A percentile compares a stretch with the other conserved stretches of the same genome.
phyloP scores from a whole-genome alignment of 116 monocot genomes.

The Dioscorea cayenensis region DNA sequence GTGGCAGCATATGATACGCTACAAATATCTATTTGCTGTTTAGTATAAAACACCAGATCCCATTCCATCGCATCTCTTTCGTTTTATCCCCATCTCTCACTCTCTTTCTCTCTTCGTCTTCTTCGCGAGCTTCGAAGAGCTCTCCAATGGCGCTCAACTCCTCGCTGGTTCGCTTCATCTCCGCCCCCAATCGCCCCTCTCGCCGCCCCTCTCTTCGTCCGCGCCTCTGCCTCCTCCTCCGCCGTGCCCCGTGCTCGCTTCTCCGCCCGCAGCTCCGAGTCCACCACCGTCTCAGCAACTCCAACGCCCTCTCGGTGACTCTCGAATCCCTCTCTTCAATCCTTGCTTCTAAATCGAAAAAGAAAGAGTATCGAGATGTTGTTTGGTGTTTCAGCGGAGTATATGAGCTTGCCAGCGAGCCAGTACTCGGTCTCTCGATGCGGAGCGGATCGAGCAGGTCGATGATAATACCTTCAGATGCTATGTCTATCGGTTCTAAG shows the following conservation, averaged over 20 bases:
- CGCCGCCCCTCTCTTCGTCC: conserved; percentile 7
- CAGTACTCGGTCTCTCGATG: conserved; percentile 98
- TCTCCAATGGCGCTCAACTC: neutral
- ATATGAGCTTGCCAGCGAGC: conserved; percentile 93
- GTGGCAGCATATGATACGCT: too few species aligned
- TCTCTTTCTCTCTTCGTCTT: neutral
- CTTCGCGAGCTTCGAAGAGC: neutral
- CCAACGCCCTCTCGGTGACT: conserved; percentile 66
- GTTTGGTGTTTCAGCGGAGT: conserved; percentile 49
- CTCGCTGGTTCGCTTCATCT: neutral
- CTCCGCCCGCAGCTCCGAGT: conserved; percentile 69
- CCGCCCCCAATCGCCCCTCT: neutral
- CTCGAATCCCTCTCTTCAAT: too few species aligned
- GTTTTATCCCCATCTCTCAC: neutral
- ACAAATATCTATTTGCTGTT: too few species aligned
- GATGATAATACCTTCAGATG: conserved; percentile 89
- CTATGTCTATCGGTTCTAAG: conserved; percentile 77
- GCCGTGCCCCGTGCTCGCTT: conserved; percentile 73
- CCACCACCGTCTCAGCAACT: conserved; percentile 67
- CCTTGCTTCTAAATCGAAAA: too few species aligned
- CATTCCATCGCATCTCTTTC: neutral
- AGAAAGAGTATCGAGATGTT: too few species aligned
- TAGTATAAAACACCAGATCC: neutral
- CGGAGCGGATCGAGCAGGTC: conserved; percentile 88
- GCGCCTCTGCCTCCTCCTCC: conserved; percentile 30